These are phyloP conservation scores for Monosiga brevicollis DNA, from an alignment of 78 protist species.

Conservation along the genomic window DNA sequence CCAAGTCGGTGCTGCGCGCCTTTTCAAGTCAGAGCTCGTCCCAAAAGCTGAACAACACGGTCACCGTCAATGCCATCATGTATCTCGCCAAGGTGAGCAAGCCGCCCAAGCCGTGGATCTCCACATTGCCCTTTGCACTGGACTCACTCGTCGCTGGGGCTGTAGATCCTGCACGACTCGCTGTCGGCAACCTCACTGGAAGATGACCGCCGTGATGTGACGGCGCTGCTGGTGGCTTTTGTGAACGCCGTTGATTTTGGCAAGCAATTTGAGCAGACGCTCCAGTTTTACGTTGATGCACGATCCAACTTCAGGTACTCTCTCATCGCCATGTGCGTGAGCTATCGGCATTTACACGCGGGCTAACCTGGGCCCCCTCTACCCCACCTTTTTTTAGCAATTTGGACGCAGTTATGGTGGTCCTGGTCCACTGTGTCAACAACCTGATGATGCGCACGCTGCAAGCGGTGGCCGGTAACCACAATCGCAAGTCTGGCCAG, in stretches of 20 bases:
- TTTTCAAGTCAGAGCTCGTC: neutral
- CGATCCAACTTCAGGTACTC: constrained; percentile 53
- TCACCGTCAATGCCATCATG: constrained; percentile 43
- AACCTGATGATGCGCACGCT: constrained; percentile 25
- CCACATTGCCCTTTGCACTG: no score
- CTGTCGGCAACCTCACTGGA: constrained; percentile 40
- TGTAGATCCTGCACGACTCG: constrained; percentile 77
- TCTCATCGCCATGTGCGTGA: no score
- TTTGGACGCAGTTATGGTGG: constrained; percentile 55
- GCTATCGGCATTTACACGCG: no score
- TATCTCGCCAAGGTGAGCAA: constrained; percentile 38
- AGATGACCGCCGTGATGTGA: constrained; percentile 63
- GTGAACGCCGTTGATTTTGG: constrained; percentile 50
- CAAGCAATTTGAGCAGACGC: constrained; percentile 56
- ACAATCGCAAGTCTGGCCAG: constrained; percentile 52
- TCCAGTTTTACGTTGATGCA: constrained; percentile 69
- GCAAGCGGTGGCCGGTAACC: constrained; percentile 42
- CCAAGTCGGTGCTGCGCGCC: constrained; percentile 10
- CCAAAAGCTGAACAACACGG: constrained; percentile 41
- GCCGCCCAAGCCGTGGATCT: no score
- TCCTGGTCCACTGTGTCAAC: constrained; percentile 37
- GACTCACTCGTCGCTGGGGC: no score
- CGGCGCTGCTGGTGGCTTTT: constrained; percentile 37
- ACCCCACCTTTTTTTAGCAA: no score
- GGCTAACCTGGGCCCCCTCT: no score